Evolutionary conservation across 2,329 filamentous ascomycete genomes (phyloP).

Genomic region (Myotisia sp.): DNA sequence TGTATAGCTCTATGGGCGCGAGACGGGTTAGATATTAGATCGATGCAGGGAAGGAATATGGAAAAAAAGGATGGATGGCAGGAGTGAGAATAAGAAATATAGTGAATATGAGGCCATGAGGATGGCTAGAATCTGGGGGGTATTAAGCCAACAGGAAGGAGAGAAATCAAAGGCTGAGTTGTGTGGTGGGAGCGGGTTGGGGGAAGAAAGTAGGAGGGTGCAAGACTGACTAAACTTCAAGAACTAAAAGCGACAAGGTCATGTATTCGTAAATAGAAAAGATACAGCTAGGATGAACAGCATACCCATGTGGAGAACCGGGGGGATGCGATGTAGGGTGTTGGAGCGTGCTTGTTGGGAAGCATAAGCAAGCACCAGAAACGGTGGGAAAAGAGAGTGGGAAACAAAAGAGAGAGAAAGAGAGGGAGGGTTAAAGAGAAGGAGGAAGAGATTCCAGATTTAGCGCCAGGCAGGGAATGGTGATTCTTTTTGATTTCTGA

Average conservation of each 20-base stretch:
- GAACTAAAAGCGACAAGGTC: constrained; percentile 19
- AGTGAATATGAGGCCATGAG: too few relatives aligned
- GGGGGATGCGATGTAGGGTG: constrained; percentile 11
- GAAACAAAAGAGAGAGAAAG: constrained; percentile 9
- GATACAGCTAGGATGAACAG: constrained; percentile 7
- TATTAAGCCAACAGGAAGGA: too few relatives aligned
- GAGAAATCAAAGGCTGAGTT: background rate
- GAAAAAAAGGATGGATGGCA: too few relatives aligned
- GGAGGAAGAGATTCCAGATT: too few relatives aligned
- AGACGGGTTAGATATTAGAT: too few relatives aligned
- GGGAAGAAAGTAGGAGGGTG: background rate
- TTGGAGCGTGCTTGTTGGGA: too few relatives aligned
- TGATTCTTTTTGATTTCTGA: too few relatives aligned
- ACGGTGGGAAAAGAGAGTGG: constrained; percentile 12
- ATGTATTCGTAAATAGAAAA: constrained; percentile 16
- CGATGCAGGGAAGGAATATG: too few relatives aligned
- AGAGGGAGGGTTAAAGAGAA: constrained; percentile 13
- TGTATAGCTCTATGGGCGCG: too few relatives aligned
- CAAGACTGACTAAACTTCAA: constrained; percentile 25
- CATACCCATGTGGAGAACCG: constrained; percentile 8
- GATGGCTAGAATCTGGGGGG: too few relatives aligned
- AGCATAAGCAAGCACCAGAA: constrained; percentile 16
- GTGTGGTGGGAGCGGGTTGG: background rate
- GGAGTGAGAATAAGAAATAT: too few relatives aligned
- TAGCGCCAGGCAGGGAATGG: too few relatives aligned